Conservation (phyloP, 345 rosid species). For the Moricandia moricandioides region DNA sequence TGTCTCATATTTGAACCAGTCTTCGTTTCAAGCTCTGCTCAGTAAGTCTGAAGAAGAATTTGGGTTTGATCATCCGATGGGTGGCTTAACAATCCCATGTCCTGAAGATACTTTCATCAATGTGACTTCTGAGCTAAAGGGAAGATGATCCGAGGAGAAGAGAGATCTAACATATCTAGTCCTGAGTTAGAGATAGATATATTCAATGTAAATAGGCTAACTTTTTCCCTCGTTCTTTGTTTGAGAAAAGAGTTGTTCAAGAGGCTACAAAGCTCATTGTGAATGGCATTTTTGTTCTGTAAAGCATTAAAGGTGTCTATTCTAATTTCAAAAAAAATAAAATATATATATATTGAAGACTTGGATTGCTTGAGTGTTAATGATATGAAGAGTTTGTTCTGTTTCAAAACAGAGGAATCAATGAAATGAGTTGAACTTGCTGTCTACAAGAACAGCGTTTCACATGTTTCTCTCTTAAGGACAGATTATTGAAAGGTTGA, state of each 20-base stretch:
- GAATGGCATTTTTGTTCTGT: neutral
- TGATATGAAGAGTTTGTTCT: neutral
- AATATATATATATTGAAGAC: neutral
- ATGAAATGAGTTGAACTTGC: neutral
- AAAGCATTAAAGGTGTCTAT: neutral
- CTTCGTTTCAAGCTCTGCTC: constrained; percentile 47
- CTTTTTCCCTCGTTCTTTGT: neutral
- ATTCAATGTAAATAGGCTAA: neutral
- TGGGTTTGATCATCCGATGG: constrained; percentile 49
- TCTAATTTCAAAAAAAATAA: neutral
- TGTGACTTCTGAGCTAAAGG: constrained; percentile 34
- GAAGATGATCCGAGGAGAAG: neutral
- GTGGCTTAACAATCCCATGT: constrained; percentile 54
- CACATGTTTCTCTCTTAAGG: neutral
- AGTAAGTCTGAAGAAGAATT: constrained; percentile 49
- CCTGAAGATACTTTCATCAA: constrained; percentile 40
- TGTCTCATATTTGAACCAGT: constrained; percentile 38
- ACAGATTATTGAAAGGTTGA: no score
- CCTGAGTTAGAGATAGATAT: neutral
- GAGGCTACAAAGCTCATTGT: constrained; percentile 2
- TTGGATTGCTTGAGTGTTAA: neutral
- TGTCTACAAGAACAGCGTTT: neutral
- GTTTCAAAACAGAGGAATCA: neutral
- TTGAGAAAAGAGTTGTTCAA: constrained; percentile 22
- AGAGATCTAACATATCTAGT: neutral